A percentile compares a stretch with the other conserved stretches of the same genome.
phyloP scores from a whole-genome alignment of 306 rosid genomes.

The Citrullus colocynthis region DNA sequence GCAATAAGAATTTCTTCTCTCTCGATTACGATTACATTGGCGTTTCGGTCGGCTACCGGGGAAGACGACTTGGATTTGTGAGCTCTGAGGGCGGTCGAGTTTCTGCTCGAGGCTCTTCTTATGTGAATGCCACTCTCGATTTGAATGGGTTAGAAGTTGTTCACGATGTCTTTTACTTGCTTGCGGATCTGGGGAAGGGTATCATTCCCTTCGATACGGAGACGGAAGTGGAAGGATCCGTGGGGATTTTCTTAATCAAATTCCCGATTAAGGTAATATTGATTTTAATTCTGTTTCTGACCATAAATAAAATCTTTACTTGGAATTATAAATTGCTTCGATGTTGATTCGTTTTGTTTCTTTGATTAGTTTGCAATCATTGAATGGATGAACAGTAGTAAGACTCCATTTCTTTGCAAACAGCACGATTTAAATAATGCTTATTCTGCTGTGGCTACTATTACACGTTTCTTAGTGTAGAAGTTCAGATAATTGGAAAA shows the following conservation, averaged over 20 bases:
- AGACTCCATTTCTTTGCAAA: neutral
- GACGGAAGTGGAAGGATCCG: slow-evolving; percentile 40
- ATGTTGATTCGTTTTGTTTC: neutral
- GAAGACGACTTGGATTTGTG: slow-evolving; percentile 47
- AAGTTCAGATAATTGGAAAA: neutral
- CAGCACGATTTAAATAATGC: neutral
- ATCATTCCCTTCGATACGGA: slow-evolving; percentile 66
- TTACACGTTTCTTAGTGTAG: neutral
- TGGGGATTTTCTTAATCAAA: slow-evolving; percentile 47
- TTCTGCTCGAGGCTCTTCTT: slow-evolving; percentile 51
- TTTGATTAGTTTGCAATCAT: neutral
- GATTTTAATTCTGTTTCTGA: neutral
- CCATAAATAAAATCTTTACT: neutral
- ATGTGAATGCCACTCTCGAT: slow-evolving; percentile 49
- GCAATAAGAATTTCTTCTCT: slow-evolving; percentile 58
- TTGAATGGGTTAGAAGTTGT: slow-evolving; percentile 53
- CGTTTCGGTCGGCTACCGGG: slow-evolving; percentile 65
- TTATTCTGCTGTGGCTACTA: neutral
- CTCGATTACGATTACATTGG: slow-evolving; percentile 36
- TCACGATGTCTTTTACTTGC: slow-evolving; percentile 60
- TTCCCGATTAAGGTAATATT: slow-evolving; percentile 57
- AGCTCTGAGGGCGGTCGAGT: slow-evolving; percentile 39
- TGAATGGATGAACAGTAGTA: neutral
- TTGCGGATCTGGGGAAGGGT: slow-evolving; percentile 59
- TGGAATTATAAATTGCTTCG: neutral